Conservation (phyloP, 345 rosid genomes). For the Citrus inodora region DNA sequence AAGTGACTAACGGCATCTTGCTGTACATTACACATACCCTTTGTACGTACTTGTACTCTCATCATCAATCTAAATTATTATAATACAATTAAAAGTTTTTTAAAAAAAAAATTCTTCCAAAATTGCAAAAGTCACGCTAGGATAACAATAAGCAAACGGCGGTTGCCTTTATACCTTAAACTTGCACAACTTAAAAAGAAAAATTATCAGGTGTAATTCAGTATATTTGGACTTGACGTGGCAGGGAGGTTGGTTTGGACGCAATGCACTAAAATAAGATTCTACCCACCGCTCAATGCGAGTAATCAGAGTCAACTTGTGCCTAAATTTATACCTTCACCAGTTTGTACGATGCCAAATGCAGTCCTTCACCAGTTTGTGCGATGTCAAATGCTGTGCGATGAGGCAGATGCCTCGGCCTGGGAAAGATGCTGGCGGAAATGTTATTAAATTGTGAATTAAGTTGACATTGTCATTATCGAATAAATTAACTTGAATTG, state of each 20-base stretch:
- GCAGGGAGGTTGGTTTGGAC: too few relatives aligned
- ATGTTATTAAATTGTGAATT: not conserved
- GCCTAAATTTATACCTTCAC: not conserved
- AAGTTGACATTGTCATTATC: not conserved
- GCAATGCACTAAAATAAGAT: not conserved
- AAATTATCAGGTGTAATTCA: too few relatives aligned
- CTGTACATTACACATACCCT: not conserved
- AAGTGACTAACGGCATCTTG: not conserved
- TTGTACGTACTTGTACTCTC: not conserved
- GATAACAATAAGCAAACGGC: too few relatives aligned
- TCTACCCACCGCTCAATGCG: not conserved
- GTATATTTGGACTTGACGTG: too few relatives aligned
- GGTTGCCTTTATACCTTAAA: too few relatives aligned
- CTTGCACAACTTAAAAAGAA: too few relatives aligned
- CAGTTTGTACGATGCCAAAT: not conserved
- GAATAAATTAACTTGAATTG: not conserved
- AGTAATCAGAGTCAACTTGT: not conserved
- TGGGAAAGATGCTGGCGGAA: not conserved
- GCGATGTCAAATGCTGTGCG: not conserved
- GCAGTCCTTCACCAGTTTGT: not conserved
- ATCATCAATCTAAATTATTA: not conserved
- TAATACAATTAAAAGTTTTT: not conserved
- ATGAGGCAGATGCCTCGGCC: not conserved
- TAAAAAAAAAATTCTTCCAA: too few relatives aligned
- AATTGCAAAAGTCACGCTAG: too few relatives aligned